Evolutionary conservation across 2,329 filamentous ascomycete species (phyloP), one percentile per base, ranked within the genome.

Genomic region (Teratosphaeria gauchensis): DNA sequence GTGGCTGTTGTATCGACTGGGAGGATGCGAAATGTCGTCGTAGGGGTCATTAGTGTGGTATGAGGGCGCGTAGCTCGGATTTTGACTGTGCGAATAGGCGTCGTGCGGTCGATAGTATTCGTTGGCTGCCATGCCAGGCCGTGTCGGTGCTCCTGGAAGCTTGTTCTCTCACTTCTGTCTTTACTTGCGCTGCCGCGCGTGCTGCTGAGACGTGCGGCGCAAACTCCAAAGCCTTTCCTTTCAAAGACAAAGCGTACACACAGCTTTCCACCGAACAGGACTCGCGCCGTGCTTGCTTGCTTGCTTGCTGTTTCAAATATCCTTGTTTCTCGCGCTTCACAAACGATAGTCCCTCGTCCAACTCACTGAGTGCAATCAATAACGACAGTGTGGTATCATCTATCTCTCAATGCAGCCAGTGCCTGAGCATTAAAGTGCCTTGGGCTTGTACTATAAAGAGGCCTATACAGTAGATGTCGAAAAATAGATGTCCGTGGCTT

Each of bases 1-100:
- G 63, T 80, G 74, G 55, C 74, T 71, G 59, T 74, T 73, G 67
- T 79, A 77, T 59, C 79, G 74, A 60, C 42, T 48, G 16, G 19
- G 42, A 7, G 42, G 42, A 21, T 24, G 42, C 42, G 42, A 21
- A 21, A 8, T 21, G 19, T 48, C 42, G 42, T 16, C 42, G 42
- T 48, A 48, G 42, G 42, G 42, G 7, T 48, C 42, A n/a, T 48
- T 48, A 3, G 42, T 48, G 42, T 48, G 42, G 42, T 48, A 48
- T 19, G 42, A 48, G n/a, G 42, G 42, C 19, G 19, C 42, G 19
- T 48, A 48, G 42, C 42, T 48, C 19, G 16, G 42, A 19, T 48
- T 48, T 16, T 48, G 42, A 48, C 16, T 48, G 16, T 48, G 42
- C 6, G 42, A n/a, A 19, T 48, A 48, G 16, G 16, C 4, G 19